Percentiles rank a stretch among this genome's conserved stretches.
phyloP scores from a whole-genome alignment of 768 basidiomycete genomes.

The Rickenella mellea region DNA sequence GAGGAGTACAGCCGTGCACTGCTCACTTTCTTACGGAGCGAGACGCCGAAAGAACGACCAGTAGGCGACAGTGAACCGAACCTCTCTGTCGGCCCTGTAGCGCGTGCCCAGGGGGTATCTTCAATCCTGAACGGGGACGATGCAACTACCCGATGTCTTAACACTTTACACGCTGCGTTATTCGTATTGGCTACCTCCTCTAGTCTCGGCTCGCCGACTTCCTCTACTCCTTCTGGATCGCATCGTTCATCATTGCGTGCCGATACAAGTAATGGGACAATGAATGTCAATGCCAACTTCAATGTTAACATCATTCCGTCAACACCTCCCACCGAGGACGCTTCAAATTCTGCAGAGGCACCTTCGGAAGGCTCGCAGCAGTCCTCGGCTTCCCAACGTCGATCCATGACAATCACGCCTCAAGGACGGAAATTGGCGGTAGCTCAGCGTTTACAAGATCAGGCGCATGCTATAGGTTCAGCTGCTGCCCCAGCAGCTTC shows the following conservation, averaged over 20 bases:
- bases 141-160: slow-evolving; percentile 58
- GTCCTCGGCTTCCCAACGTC: slow-evolving; percentile 29
- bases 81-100: slow-evolving; percentile 38
- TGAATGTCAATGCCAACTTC: slow-evolving; percentile 9
- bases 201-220: slow-evolving; percentile 39
- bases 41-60: slow-evolving; percentile 68
- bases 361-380: slow-evolving; percentile 12
- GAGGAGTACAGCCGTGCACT: slow-evolving; percentile 67
- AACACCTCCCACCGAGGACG: slow-evolving; percentile 19
- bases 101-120: slow-evolving; percentile 36
- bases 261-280: slow-evolving; percentile 11
- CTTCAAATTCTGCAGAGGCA: slow-evolving; percentile 15
- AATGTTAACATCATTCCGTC: slow-evolving; percentile 22
- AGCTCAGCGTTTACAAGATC: slow-evolving; percentile 42
- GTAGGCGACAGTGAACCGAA: too few relatives aligned
- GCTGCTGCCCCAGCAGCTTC: slow-evolving; percentile 41
- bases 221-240: slow-evolving; percentile 29
- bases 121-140: slow-evolving; percentile 48
- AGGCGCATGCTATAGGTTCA: slow-evolving; percentile 32
- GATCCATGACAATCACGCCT: slow-evolving; percentile 36
- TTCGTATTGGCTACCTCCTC: slow-evolving; percentile 72
- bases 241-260: slow-evolving; percentile 26
- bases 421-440: slow-evolving; percentile 51
- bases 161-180: slow-evolving; percentile 71
- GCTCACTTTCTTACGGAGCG: slow-evolving; percentile 66